Evolutionary conservation across 441 rosid species (phyloP), one percentile per base, ranked within the genome.

Genomic region (Gossypium gossypioides): DNA sequence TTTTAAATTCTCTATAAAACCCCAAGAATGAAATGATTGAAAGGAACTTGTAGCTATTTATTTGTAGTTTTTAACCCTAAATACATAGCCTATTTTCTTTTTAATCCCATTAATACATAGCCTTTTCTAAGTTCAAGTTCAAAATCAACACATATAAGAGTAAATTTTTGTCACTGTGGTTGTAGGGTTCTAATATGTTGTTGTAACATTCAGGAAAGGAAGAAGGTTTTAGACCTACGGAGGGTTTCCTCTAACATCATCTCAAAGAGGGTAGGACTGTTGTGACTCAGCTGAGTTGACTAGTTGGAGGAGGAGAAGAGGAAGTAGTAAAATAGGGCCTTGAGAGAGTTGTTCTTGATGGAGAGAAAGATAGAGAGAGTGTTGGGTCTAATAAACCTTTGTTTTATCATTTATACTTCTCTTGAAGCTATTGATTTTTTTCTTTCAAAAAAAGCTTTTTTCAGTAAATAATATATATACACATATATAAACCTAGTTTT

Each of bases 381-480:
- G 70, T 63, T 59, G 83, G 75, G 78, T 88, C 90, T 37, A 54
- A 91, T 81, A 79, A 94, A 94, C 21, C 97, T 96, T 75, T 91
- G 96, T 74, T 82, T 90, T 80, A 90, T 88, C 98, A 91, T 88
- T 29, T 96, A 90, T 48, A 94, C 96, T 75, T 89, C 95, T 79
- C 86, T 90, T 55, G 94, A 84, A 79, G 91, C 73, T 91, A 92
- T 88, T 65, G 80, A 72, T 12, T 55, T 16, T 32, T 34, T 34
- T 34, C 42, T 34, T 34, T 34, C 8, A n/a, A 21, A 6, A n/a
- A 22, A 21, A 10, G 22, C 57, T 50, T 48, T 48, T 32, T 18
- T 18, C 4, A 24, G 15, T 25, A 12, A 44, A 25, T 21, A 70
- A 55, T 4, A 69, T 32, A 34, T 34, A 34, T 32, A 10, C 8